Base-by-base conservation (phyloP, 306 rosid genomes). In the Vachellia pachyceras region DNA sequence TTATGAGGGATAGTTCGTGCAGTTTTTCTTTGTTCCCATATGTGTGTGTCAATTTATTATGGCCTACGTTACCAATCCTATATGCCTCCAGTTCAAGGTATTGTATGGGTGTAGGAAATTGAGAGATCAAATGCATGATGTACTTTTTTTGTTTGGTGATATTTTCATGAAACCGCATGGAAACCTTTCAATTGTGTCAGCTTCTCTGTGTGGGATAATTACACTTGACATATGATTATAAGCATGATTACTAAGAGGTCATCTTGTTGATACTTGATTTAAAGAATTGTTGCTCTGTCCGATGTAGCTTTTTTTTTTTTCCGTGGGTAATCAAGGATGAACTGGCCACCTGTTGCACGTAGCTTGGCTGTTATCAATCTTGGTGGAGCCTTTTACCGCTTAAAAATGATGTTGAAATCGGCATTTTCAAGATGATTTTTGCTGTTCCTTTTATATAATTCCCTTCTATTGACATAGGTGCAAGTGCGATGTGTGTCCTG, bases 251-350 rank as follows among this genome's bases (percentile, higher is more conserved):
- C 73, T 40, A 47, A 57, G 60, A 64, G 20, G 54, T 82, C 81
- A 74, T 72, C 37, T 54, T 69, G 17, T 60, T 78, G 82, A 44
- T 79, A 73, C 63, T 79, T 69, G 78, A 67, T 75, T 69, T 40
- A 22, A 65, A 68, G 55, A 72, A 42, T 23, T 68, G 72, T 54
- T 69, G 15, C 58, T 50, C 25, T 36, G 46, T 78, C 36, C 72
- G 22, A 42, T 11, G 18, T 54, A 39, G 80, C 46, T 76, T 68
- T 60, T 60, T n/a, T 78, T 44, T n/a, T n/a, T n/a, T n/a, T n/a
- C n/a, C n/a, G 55, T 37, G 13, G 13, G n/a, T 55, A 20, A 70
- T 65, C 22, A 55, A 46, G n/a, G n/a, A n/a, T n/a, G n/a, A n/a
- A n/a, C n/a, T 66, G 8, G 52, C 50, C 69, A 69, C 15, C 69